Percentiles rank a stretch among this genome's conserved stretches.
These are phyloP conservation scores for Phytophthora fragariae DNA, from an alignment of 352 stramenopile genomes.

Conservation along the genomic window DNA sequence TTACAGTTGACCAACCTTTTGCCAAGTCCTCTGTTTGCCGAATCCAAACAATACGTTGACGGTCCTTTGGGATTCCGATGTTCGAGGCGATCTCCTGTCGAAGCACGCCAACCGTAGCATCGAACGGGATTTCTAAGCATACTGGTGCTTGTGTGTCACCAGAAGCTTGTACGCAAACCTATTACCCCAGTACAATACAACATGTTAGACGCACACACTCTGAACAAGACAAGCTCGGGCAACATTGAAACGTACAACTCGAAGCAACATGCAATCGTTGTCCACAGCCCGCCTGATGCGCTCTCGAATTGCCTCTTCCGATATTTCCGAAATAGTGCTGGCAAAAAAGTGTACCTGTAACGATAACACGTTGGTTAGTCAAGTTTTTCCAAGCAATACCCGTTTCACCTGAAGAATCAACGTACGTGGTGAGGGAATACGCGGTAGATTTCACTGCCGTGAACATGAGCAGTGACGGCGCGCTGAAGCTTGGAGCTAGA, in stretches of 20 bases:
- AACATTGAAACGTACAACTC: slow-evolving; percentile 59
- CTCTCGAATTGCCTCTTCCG: slow-evolving; percentile 87
- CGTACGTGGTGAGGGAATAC: slow-evolving; percentile 90
- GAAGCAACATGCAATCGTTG: slow-evolving; percentile 88
- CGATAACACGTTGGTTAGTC: neutral
- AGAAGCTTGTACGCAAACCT: slow-evolving; percentile 88
- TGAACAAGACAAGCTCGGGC: neutral
- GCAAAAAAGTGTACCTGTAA: slow-evolving; percentile 88
- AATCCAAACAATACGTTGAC: slow-evolving; percentile 92
- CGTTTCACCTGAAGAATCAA: neutral
- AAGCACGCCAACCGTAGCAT: slow-evolving; percentile 76
- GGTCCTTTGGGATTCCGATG: slow-evolving; percentile 81
- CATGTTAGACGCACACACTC: slow-evolving; percentile 12
- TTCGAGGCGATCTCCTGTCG: slow-evolving; percentile 81
- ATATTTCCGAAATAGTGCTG: slow-evolving; percentile 77
- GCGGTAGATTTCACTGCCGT: slow-evolving; percentile 87
- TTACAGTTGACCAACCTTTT: slow-evolving; percentile 53
- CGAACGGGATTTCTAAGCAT: slow-evolving; percentile 85
- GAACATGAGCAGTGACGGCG: slow-evolving; percentile 79
- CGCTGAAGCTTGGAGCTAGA: slow-evolving; percentile 84
- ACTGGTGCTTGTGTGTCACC: slow-evolving; percentile 80
- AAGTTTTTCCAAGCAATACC: neutral
- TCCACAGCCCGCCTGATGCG: slow-evolving; percentile 84
- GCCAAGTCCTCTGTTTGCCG: slow-evolving; percentile 86
- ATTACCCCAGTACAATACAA: neutral